Evolutionary conservation across 345 rosid genomes (phyloP).

Genomic region (Melaleuca alternifolia): DNA sequence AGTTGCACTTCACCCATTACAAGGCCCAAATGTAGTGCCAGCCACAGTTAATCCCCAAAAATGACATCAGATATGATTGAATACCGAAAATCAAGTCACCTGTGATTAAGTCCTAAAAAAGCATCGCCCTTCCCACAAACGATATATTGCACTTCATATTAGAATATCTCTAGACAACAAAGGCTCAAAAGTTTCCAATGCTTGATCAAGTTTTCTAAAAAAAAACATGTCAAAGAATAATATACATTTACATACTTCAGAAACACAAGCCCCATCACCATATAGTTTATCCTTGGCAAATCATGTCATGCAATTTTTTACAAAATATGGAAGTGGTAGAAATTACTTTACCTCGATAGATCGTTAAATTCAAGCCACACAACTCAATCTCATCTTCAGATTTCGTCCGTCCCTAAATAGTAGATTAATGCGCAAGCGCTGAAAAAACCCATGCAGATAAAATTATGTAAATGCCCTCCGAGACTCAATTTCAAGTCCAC

Average conservation of each 20-base stretch:
- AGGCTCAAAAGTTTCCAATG: neutral
- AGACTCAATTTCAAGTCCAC: neutral
- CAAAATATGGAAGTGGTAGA: neutral
- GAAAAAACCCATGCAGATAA: rapidly evolving
- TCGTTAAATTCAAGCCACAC: neutral
- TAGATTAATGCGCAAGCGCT: neutral
- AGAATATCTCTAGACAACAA: too few species aligned
- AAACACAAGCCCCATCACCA: neutral
- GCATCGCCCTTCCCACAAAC: neutral
- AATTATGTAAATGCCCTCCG: neutral
- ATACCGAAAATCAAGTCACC: too few species aligned
- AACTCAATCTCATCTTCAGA: neutral
- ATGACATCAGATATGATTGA: neutral
- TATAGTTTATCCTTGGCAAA: neutral
- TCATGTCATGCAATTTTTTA: neutral
- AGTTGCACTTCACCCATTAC: neutral
- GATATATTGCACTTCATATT: neutral
- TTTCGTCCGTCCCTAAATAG: neutral
- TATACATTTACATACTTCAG: neutral
- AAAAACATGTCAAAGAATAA: neutral
- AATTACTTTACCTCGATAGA: neutral
- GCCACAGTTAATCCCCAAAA: neutral
- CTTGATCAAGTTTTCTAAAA: neutral
- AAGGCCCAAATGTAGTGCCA: neutral
- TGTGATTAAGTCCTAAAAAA: too few species aligned